Evolutionary conservation across 495 filamentous ascomycete species (phyloP).

Genomic region (Evernia prunastri): DNA sequence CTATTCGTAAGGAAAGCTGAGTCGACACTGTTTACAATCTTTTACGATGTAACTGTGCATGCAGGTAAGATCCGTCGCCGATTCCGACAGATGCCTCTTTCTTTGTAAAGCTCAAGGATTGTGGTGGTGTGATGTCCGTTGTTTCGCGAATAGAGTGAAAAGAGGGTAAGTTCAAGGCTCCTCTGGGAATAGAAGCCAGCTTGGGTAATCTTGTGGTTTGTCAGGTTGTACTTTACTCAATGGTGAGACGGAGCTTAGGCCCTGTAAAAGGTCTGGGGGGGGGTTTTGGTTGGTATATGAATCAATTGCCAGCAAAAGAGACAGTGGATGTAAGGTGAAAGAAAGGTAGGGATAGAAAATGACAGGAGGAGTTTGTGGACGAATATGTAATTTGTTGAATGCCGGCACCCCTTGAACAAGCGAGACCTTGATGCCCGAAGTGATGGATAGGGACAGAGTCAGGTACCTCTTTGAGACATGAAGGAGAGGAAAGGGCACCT

Average conservation of each 20-base stretch:
- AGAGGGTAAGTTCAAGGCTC: conserved; percentile 13
- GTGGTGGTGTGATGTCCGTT: conserved; percentile 21
- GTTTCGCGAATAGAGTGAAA: conserved; percentile 7
- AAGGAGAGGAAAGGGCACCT: background rate
- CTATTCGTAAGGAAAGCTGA: conserved; percentile 23
- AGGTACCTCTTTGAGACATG: conserved; percentile 1
- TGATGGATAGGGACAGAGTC: background rate
- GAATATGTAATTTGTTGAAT: conserved; percentile 17
- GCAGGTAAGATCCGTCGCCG: conserved; percentile 19
- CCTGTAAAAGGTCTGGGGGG: conserved; percentile 8
- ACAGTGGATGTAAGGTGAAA: conserved; percentile 17
- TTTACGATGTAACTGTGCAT: conserved; percentile 17
- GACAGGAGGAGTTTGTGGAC: conserved; percentile 6
- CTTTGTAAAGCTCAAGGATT: conserved; percentile 22
- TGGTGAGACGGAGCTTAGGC: conserved; percentile 16
- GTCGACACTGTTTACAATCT: conserved; percentile 11
- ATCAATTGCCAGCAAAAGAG: conserved; percentile 19
- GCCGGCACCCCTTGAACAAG: conserved; percentile 26
- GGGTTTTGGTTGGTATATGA: conserved; percentile 19
- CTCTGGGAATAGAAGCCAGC: conserved; percentile 18
- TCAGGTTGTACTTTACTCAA: conserved; percentile 5
- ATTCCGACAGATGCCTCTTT: conserved; percentile 19
- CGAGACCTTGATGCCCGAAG: conserved; percentile 15
- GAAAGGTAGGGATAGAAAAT: conserved; percentile 4
- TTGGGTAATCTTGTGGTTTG: conserved; percentile 10